phyloP scores from a whole-genome alignment of 2,329 filamentous ascomycete genomes.

The Fusarium lateritium region DNA sequence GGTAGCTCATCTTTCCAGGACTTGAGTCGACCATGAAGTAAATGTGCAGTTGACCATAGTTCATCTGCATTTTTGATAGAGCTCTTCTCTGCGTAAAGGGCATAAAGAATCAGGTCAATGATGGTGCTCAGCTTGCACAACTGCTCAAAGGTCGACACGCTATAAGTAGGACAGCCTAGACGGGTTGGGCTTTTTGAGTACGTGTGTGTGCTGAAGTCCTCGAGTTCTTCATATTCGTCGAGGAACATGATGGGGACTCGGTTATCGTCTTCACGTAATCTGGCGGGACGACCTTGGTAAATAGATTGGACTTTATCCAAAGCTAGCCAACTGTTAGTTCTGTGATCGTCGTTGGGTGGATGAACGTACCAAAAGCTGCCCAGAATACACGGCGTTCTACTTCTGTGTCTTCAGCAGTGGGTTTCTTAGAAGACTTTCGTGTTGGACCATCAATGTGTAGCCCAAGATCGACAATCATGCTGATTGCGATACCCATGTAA shows the following conservation, averaged over 20 bases:
- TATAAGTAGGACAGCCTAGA: slow-evolving; percentile 56
- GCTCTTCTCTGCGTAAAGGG: slow-evolving; percentile 59
- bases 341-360: fast-evolving
- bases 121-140: slow-evolving; percentile 62
- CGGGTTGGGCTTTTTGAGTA: slow-evolving; percentile 51
- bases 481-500: slow-evolving; percentile 28
- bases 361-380: slow-evolving; percentile 35
- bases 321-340: slow-evolving; percentile 23
- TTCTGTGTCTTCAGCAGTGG: slow-evolving; percentile 59
- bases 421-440: slow-evolving; percentile 33
- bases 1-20: slow-evolving; percentile 60
- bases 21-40: slow-evolving; percentile 57
- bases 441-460: background rate
- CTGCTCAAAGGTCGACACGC: slow-evolving; percentile 58
- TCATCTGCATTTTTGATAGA: slow-evolving; percentile 46
- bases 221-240: slow-evolving; percentile 66
- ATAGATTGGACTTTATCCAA: slow-evolving; percentile 67
- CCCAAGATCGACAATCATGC: slow-evolving; percentile 29
- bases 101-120: slow-evolving; percentile 60
- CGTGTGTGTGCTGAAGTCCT: slow-evolving; percentile 61
- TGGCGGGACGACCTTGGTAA: slow-evolving; percentile 66
- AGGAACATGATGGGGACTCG: slow-evolving; percentile 62
- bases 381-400: slow-evolving; percentile 58
- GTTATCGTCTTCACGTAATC: slow-evolving; percentile 60
- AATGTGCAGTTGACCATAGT: slow-evolving; percentile 51